Percentiles rank a stretch among this genome's conserved stretches.
Conservation (phyloP, 495 filamentous ascomycete species). For the Xylaria grammica region DNA sequence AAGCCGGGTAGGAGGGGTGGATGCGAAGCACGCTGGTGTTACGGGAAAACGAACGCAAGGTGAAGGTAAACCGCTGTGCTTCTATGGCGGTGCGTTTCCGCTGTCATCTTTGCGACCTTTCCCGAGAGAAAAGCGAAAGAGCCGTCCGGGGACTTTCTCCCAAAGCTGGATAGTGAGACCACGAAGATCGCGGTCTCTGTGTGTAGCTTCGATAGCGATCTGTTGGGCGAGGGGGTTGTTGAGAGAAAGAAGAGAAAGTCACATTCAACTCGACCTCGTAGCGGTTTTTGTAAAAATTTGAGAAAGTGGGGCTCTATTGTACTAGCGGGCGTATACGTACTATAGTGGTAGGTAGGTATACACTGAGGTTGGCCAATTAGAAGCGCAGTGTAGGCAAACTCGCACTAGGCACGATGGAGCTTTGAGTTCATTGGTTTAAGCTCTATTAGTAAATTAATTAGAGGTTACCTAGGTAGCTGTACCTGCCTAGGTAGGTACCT, state of each 20-base stretch:
- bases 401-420: too few species aligned
- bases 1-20: slow-evolving; percentile 44
- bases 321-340: not conserved
- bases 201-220: slow-evolving; percentile 99
- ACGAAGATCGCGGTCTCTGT: slow-evolving; percentile 69
- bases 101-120: slow-evolving; percentile 52
- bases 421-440: slow-evolving; percentile 1
- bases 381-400: not conserved
- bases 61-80: slow-evolving; percentile 74
- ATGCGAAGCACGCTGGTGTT: slow-evolving; percentile 31
- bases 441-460: too few species aligned
- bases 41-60: slow-evolving; percentile 65
- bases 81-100: slow-evolving; percentile 99
- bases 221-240: slow-evolving; percentile 90
- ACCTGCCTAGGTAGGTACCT: not conserved
- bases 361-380: slow-evolving; percentile 4
- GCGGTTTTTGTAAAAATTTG: slow-evolving; percentile 18
- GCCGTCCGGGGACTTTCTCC: slow-evolving; percentile 99
- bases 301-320: not conserved
- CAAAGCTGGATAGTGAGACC: slow-evolving; percentile 71
- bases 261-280: not conserved
- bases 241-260: slow-evolving; percentile 37
- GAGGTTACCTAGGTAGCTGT: too few species aligned
- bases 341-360: not conserved
- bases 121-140: slow-evolving; percentile 44